Conservation (phyloP, 345 rosid genomes). For the Eucalyptus sideroxylon region DNA sequence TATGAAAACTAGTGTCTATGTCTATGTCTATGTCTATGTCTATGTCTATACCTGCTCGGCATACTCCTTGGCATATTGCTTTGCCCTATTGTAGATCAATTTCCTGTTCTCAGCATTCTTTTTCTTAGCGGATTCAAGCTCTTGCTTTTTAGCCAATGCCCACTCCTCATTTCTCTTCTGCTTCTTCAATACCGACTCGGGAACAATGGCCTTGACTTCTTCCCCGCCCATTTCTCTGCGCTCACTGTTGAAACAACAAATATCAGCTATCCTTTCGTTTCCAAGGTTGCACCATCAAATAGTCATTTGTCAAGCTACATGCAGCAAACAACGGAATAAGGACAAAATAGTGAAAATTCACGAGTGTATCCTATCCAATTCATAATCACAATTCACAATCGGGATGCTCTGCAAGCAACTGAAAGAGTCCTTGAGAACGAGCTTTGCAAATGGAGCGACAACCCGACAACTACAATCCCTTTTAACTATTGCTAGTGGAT, state of each 20-base stretch:
- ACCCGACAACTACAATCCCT: background rate
- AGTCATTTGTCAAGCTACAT: background rate
- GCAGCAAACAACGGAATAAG: background rate
- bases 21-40: background rate
- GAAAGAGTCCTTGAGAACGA: background rate
- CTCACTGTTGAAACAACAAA: background rate
- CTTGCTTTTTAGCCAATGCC: constrained; percentile 40
- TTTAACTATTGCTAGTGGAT: background rate
- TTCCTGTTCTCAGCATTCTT: constrained; percentile 33
- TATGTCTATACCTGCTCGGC: constrained; percentile 17
- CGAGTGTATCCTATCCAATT: background rate
- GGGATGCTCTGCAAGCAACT: background rate
- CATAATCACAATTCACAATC: background rate
- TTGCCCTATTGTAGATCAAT: constrained; percentile 35
- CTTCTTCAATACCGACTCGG: constrained; percentile 69
- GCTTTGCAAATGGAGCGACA: background rate
- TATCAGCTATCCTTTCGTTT: background rate
- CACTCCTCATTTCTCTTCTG: constrained; percentile 55
- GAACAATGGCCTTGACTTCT: constrained; percentile 31
- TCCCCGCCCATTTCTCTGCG: constrained; percentile 27
- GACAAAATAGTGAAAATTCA: background rate
- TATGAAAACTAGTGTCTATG: background rate
- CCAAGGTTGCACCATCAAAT: background rate
- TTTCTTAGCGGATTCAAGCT: constrained; percentile 20
- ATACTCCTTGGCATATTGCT: constrained; percentile 41